phyloP scores from a whole-genome alignment of 768 basidiomycete species.

The Termitomyces sp. region DNA sequence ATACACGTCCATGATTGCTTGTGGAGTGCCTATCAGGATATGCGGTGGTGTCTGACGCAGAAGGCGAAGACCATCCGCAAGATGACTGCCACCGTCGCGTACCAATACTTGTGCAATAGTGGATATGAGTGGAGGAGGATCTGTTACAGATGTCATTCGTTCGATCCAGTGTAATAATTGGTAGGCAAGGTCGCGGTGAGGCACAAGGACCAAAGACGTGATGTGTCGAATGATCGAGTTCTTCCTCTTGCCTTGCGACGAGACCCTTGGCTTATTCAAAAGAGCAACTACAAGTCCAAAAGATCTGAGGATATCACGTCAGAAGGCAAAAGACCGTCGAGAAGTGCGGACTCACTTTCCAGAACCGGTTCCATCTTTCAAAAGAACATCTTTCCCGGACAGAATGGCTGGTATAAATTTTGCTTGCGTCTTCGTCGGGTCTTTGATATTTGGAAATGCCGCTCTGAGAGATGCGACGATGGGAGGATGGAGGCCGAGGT shows the following conservation, averaged over 20 bases:
- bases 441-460: constrained; percentile 57
- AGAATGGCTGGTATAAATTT: constrained; percentile 59
- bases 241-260: constrained; percentile 16
- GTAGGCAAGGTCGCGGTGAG: constrained; percentile 66
- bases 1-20: constrained; percentile 55
- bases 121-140: constrained; percentile 26
- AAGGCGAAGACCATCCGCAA: constrained; percentile 30
- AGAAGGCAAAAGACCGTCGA: constrained; percentile 1
- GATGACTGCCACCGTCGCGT: constrained; percentile 39
- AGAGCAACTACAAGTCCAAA: constrained; percentile 66
- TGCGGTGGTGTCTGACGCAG: constrained; percentile 47
- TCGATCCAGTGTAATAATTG: constrained; percentile 66
- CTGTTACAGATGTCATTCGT: constrained; percentile 32
- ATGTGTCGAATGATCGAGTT: constrained; percentile 24
- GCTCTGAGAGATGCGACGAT: constrained; percentile 43
- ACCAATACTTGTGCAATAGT: constrained; percentile 56
- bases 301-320: constrained; percentile 38
- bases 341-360: constrained; percentile 56
- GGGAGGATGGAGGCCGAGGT: constrained; percentile 44
- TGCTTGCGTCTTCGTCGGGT: constrained; percentile 55
- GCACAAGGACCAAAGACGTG: constrained; percentile 59
- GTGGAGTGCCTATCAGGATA: constrained; percentile 69
- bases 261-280: constrained; percentile 46
- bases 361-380: constrained; percentile 69
- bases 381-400: constrained; percentile 49